These are phyloP conservation scores for Gentiana dahurica DNA, from an alignment of 257 asterid genomes.

Conservation along the genomic window DNA sequence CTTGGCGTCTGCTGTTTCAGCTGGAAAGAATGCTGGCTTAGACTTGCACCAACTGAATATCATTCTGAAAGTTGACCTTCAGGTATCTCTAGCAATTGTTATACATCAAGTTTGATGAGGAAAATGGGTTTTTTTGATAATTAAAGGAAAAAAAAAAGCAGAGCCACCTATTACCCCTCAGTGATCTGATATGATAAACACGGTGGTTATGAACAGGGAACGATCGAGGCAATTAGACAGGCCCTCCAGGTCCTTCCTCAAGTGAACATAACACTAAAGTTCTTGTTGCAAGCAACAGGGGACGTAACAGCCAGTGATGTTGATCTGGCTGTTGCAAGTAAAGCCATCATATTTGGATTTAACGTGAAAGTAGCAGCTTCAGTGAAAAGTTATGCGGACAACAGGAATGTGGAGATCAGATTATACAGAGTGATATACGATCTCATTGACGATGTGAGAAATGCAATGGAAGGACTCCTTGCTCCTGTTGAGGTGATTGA, in stretches of 20 bases:
- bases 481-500: conserved; percentile 75
- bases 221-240: conserved; percentile 82
- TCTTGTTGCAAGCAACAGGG: conserved; percentile 85
- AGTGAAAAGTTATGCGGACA: conserved; percentile 70
- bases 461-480: conserved; percentile 95
- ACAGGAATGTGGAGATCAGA: conserved; percentile 71
- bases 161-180: background rate
- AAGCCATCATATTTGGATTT: conserved; percentile 83
- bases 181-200: background rate
- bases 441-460: conserved; percentile 86
- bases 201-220: conserved; percentile 43
- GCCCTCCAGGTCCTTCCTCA: conserved; percentile 96
- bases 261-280: conserved; percentile 80
- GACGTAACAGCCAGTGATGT: conserved; percentile 82
- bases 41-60: conserved; percentile 92
- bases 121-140: too few species aligned
- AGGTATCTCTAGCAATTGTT: conserved; percentile 37
- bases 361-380: conserved; percentile 79
- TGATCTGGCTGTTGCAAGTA: conserved; percentile 91
- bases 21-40: conserved; percentile 67
- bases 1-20: conserved; percentile 81
- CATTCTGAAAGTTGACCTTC: conserved; percentile 89
- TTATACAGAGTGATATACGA: conserved; percentile 79
- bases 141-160: too few species aligned
- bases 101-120: too few species aligned